phyloP scores from a whole-genome alignment of 2,329 filamentous ascomycete species.

The Diaporthe destruens region DNA sequence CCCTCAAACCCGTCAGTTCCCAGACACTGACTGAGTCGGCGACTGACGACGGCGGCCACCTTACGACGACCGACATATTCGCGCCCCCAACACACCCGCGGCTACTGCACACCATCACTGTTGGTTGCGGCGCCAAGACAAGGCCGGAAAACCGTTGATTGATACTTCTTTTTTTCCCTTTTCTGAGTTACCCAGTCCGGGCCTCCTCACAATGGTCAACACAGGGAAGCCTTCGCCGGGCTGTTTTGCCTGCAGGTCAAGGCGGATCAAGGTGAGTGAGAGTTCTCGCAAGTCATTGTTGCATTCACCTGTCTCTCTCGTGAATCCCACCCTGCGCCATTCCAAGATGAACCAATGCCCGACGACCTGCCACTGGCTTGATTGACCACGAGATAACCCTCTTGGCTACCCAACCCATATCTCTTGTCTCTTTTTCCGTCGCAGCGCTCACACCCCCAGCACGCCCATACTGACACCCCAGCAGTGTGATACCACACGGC shows the following conservation, averaged over 20 bases:
- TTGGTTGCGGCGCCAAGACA: neutral
- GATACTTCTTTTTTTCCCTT: neutral
- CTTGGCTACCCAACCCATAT: neutral
- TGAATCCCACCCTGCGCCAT: too few species aligned
- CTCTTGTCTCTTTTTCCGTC: neutral
- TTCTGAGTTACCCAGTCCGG: neutral
- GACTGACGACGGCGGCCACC: constrained; percentile 1
- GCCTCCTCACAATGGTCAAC: constrained; percentile 37
- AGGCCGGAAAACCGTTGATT: neutral
- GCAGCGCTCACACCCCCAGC: neutral
- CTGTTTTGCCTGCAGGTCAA: constrained; percentile 40
- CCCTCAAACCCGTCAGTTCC: neutral
- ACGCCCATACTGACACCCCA: neutral
- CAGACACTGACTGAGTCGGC: constrained; percentile 10
- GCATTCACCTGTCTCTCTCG: neutral
- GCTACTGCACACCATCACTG: neutral
- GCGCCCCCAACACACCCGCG: neutral
- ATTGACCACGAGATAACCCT: neutral
- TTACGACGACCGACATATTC: constrained; percentile 18
- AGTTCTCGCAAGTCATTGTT: neutral
- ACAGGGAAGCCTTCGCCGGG: constrained; percentile 42
- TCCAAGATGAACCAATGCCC: too few species aligned
- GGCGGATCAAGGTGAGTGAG: constrained; percentile 41
- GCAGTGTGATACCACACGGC: constrained; percentile 41
- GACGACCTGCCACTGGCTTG: neutral